Evolutionary conservation across 2,329 filamentous ascomycete genomes (phyloP), one percentile per base, ranked within the genome.

Genomic region (Aspergillus brasiliensis): DNA sequence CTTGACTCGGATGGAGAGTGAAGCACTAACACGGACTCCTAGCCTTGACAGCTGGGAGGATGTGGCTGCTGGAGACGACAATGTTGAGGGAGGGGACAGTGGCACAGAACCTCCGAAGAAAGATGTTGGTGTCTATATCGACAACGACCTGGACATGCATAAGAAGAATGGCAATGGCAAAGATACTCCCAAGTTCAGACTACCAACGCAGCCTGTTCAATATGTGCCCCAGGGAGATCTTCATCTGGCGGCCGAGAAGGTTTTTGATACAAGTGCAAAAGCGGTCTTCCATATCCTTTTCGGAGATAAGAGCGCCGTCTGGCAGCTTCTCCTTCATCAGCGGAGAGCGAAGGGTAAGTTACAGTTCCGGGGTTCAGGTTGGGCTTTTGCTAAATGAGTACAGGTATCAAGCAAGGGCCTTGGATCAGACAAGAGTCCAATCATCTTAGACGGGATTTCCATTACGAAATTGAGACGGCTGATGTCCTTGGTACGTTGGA

Each of bases 261-360:
- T 92, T 65, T 97, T 96, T 73, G 90, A 96, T 66, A 88, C 98
- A 62, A 96, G 91, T 63, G 90, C 95, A 49, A 98, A 99, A 75
- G 92, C 91, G 0, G 87, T 97, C 59, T 99, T 98, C 75, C 94
- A 98, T 71, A 91, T 98, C 15, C 84, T 99, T 54, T 99, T 98
- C 75, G 95, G 95, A 38, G 95, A 99, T 76, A 96, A 94, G 78
- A 96, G 91, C 73, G 91, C 93, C 34, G 88, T 98, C 40, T 99
- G 97, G 78, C 92, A 95, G 68, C 88, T 94, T 70, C 82, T 98
- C 28, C 94, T 97, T 73, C 89, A 91, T 72, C 92, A 96, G 73
- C 85, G 91, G 54, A 85, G 88, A 68, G 91, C 91, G 13, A 86
- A 88, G 73, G 78, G 80, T 82, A 73, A 64, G 75, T 64, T 8